Evolutionary conservation across 2,329 filamentous ascomycete genomes (phyloP).

Genomic region (Penicillium oxalicum): DNA sequence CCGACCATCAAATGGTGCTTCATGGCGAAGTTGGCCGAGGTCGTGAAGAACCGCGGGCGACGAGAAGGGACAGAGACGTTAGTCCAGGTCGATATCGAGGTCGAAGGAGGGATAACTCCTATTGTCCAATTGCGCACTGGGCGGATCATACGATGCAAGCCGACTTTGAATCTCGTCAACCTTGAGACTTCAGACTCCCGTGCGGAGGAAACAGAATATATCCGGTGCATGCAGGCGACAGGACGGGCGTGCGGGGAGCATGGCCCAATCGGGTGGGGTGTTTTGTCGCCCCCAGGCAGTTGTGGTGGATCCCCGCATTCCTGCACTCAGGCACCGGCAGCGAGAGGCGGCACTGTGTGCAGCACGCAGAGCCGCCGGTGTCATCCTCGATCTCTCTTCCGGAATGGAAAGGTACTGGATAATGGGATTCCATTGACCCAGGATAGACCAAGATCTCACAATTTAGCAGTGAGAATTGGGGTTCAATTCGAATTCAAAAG

Average conservation of each 20-base stretch:
- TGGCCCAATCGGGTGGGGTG: too few relatives aligned
- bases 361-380: slow-evolving; percentile 3
- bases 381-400: background rate
- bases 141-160: slow-evolving; percentile 13
- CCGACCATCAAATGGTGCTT: slow-evolving; percentile 88
- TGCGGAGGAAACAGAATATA: slow-evolving; percentile 12
- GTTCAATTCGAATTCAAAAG: too few relatives aligned
- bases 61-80: background rate
- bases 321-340: slow-evolving; percentile 10
- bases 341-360: slow-evolving; percentile 13
- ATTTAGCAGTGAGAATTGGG: too few relatives aligned
- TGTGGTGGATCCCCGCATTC: too few relatives aligned
- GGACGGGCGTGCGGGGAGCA: background rate
- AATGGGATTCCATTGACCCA: too few relatives aligned
- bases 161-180: too few relatives aligned
- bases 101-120: too few relatives aligned
- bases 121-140: slow-evolving; percentile 2
- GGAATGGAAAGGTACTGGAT: too few relatives aligned
- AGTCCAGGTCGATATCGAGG: background rate
- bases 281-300: too few relatives aligned
- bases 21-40: slow-evolving; percentile 47
- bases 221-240: background rate
- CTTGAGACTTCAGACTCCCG: background rate
- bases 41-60: slow-evolving; percentile 9
- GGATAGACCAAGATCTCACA: too few relatives aligned